Base-by-base conservation (phyloP, 805 yeast genomes). In the Millerozyma miso region DNA sequence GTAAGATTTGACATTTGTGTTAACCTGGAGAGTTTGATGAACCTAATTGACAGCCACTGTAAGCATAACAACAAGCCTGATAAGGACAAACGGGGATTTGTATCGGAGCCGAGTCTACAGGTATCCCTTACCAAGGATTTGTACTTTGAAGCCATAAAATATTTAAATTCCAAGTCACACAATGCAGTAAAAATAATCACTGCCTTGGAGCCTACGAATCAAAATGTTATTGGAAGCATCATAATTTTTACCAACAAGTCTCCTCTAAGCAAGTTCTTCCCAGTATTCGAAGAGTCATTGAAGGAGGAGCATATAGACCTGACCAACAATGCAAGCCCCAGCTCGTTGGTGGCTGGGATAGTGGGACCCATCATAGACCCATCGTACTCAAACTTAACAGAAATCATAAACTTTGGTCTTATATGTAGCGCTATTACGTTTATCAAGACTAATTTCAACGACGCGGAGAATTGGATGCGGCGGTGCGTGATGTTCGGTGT, bases 1-100 rank as follows among this genome's bases (percentile, higher is more conserved):
- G 74, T 79, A 12, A 60, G 78, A 47, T 79, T 80, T 56, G 81
- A 77, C 50, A 66, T 79, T n/a, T 73, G 80, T 50, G 64, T 60
- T 45, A 67, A 73, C 43, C 57, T 70, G 10, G 59, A 60, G 3
- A 71, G 73, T 47, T 58, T 78, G 34, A 54, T 70, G 48, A 58
- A 61, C n/a, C 54, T 77, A n/a, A 59, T 76, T 4, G 29, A 23
- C 10, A 23, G 10, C 29, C 29, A 23, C 10, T 23, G 29, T 10
- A 23, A 23, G 10, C 29, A 35, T 19, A 26, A 17, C 14, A 37
- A 19, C 17, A 37, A n/a, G 12, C 6, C 26, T 26, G 32, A 37
- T 16, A n/a, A 37, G 15, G 19, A 23, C 16, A 12, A 37, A 16
- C 16, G 13, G 19, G 18, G 17, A 8, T 12, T 19, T 12, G 52